Evolutionary conservation across 257 asterid species (phyloP), one percentile per base, ranked within the genome.

Genomic region (Forsythia suspensa): DNA sequence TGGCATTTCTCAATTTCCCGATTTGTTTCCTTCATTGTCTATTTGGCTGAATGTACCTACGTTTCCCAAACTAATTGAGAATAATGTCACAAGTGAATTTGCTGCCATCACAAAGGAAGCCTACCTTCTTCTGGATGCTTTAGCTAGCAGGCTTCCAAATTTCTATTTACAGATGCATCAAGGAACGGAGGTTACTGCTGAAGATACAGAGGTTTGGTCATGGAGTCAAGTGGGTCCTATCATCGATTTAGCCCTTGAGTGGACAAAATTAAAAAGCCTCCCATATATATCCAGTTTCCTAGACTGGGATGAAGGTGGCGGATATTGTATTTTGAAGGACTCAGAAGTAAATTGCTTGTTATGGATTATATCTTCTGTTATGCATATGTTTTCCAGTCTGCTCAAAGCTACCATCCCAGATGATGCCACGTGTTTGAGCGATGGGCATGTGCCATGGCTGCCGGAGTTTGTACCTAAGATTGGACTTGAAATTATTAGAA

Each of bases 391-490:
- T 73, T 83, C 89, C 59, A 89, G 90, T 71, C 83, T 89, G 78
- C 97, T 96, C 48, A 86, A 87, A 88, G 94, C 91, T 82, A 92
- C 88, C 80, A 77, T 85, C 67, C 92, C 94, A 38, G 91, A 77
- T 77, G 91, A 88, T 67, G 81, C 73, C 76, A 68, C 24, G 69
- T 82, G 83, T 72, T 79, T 84, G 63, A 71, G 74, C 37, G 79
- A 83, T 71, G 86, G 83, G 29, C 66, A n/a, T 77, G 65, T 94
- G 83, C 89, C 95, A 46, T 93, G 97, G 95, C 86, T 95, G 81
- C 98, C 99, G 0, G 98, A 96, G 13, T 96, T 96, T 71, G 97
- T 94, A 74, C 91, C 97, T 20, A 90, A 79, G 88, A 85, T 91
- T 71, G 98, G 97, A 72, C 87, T 94, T 66, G 84, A 66, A 80